Conservation (phyloP, 805 yeast genomes). For the Blastobotrys chiropterorum region DNA sequence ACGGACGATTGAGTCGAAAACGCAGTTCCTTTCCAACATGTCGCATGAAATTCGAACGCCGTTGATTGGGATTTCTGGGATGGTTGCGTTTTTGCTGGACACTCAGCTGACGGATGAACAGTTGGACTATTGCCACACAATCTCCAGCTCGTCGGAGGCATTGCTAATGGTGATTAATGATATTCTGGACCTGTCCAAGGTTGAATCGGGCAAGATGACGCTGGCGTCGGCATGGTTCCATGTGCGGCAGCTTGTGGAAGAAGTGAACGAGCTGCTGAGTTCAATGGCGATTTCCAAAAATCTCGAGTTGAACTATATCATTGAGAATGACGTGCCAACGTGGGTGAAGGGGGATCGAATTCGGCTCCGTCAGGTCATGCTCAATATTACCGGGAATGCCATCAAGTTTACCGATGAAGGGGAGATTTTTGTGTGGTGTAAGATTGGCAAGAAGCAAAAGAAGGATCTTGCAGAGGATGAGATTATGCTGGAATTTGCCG, state of each 20-base stretch:
- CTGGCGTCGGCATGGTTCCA: constrained; percentile 27
- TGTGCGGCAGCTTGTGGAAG: constrained; percentile 29
- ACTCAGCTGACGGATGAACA: constrained; percentile 29
- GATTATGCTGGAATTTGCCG: constrained; percentile 25
- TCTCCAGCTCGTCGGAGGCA: constrained; percentile 30
- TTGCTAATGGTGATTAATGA: constrained; percentile 32
- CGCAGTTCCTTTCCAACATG: constrained; percentile 33
- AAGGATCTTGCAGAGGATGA: constrained; percentile 6
- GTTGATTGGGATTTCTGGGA: constrained; percentile 32
- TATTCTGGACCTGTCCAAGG: constrained; percentile 31
- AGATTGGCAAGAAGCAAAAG: constrained; percentile 2
- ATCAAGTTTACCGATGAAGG: constrained; percentile 31
- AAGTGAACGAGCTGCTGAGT: constrained; percentile 29
- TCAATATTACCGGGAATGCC: constrained; percentile 32
- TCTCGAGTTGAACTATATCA: constrained; percentile 28
- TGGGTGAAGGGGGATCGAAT: constrained; percentile 32
- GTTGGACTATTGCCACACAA: constrained; percentile 32
- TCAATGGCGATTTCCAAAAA: constrained; percentile 31
- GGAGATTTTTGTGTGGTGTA: constrained; percentile 27
- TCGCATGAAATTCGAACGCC: constrained; percentile 34
- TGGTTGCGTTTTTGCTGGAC: constrained; percentile 31
- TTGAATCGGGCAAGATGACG: constrained; percentile 33
- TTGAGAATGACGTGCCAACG: constrained; percentile 27
- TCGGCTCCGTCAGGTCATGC: constrained; percentile 30
- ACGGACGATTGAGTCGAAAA: constrained; percentile 32